Evolutionary conservation across 345 rosid species (phyloP).

Genomic region (Eucalyptus erythrocorys): DNA sequence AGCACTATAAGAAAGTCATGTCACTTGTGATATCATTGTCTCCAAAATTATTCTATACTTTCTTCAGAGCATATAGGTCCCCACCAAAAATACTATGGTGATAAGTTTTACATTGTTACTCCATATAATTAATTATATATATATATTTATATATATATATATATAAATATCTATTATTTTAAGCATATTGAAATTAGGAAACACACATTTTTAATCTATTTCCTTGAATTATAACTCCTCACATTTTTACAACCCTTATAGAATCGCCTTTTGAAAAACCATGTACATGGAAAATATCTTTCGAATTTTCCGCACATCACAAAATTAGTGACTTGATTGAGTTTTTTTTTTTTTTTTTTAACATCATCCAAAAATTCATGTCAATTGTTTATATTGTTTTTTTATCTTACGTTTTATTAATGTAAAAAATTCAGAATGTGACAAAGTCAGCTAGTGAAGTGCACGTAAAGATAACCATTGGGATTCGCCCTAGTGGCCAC

Average conservation of each 20-base stretch:
- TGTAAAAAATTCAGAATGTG: background rate
- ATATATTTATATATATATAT: too few relatives aligned
- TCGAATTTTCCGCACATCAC: background rate
- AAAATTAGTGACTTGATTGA: background rate
- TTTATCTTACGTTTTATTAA: background rate
- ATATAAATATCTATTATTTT: background rate
- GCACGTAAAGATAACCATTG: background rate
- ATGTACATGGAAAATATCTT: background rate
- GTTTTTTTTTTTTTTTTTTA: background rate
- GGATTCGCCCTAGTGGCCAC: too few relatives aligned
- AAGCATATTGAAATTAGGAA: background rate
- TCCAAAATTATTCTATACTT: background rate
- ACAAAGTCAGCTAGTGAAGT: background rate
- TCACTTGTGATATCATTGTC: background rate
- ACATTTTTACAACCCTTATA: background rate
- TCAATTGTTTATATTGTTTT: background rate
- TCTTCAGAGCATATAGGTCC: background rate
- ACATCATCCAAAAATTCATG: background rate
- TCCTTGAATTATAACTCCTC: background rate
- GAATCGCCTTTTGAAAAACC: background rate
- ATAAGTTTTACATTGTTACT: background rate
- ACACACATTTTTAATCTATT: background rate
- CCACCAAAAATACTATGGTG: background rate
- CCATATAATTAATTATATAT: background rate
- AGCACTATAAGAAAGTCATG: background rate